phyloP scores from a whole-genome alignment of 352 stramenopile species.

The Phytophthora chlamydospora region DNA sequence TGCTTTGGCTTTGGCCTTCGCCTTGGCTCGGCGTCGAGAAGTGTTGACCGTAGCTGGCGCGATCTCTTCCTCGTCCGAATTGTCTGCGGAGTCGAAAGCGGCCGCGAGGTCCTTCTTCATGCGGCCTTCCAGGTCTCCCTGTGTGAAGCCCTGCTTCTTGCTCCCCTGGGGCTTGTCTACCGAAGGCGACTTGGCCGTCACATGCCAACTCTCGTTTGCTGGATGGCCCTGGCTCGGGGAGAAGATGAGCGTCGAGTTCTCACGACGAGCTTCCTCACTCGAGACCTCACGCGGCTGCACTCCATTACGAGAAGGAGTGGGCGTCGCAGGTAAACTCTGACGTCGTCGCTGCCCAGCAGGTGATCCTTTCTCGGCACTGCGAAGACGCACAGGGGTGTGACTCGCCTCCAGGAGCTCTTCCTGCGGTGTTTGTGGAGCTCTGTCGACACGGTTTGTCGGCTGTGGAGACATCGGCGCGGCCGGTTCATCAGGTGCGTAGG shows the following conservation, averaged over 20 bases:
- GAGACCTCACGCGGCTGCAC: constrained; percentile 42
- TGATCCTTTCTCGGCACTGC: constrained; percentile 37
- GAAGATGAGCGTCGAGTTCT: constrained; percentile 55
- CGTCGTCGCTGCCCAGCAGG: constrained; percentile 35
- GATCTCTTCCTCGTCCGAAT: constrained; percentile 32
- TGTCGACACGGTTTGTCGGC: constrained; percentile 7
- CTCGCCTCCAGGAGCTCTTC: constrained; percentile 46
- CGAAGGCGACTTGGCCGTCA: constrained; percentile 63
- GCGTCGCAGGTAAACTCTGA: constrained; percentile 53
- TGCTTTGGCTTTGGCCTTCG: constrained; percentile 26
- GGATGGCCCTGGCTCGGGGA: constrained; percentile 49
- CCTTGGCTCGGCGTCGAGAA: constrained; percentile 31
- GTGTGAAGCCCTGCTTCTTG: constrained; percentile 42
- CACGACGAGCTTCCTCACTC: constrained; percentile 42
- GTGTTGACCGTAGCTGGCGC: constrained; percentile 22
- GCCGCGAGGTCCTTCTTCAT: constrained; percentile 69
- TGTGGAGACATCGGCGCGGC: constrained; percentile 20
- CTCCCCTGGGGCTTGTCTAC: constrained; percentile 32
- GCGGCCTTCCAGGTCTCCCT: constrained; percentile 63
- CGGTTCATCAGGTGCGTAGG: constrained; percentile 18
- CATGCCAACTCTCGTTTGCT: constrained; percentile 49
- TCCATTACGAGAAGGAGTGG: constrained; percentile 43
- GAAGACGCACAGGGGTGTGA: constrained; percentile 44
- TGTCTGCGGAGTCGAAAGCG: constrained; percentile 43
- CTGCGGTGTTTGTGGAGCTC: constrained; percentile 36